A percentile compares a stretch with the other conserved stretches of the same genome.
These are phyloP conservation scores for Verruconis gallopava DNA, from an alignment of 2,329 filamentous ascomycete genomes.

Conservation along the genomic window DNA sequence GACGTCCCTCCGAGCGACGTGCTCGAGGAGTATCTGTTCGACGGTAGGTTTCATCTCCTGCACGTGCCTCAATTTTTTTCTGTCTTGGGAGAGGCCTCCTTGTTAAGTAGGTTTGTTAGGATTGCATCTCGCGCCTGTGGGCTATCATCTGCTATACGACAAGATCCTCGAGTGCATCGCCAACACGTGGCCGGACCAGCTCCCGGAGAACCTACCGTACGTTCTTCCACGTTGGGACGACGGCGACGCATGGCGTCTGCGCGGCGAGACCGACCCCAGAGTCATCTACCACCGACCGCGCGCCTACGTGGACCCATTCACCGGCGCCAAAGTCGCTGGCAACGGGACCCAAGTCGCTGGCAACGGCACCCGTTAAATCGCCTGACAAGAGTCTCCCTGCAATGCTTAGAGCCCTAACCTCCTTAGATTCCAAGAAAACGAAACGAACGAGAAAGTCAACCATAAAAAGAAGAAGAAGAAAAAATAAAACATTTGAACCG, in stretches of 20 bases:
- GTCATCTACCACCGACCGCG: slow-evolving; percentile 6
- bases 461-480: no score
- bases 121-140: slow-evolving; percentile 1
- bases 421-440: no score
- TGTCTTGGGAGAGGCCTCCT: not conserved
- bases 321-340: no score
- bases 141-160: slow-evolving; percentile 10
- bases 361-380: no score
- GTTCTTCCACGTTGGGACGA: slow-evolving; percentile 43
- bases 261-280: slow-evolving; percentile 5
- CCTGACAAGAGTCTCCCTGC: no score
- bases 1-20: slow-evolving; percentile 44
- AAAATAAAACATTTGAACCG: no score
- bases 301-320: no score
- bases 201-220: slow-evolving; percentile 37
- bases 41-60: slow-evolving; percentile 40
- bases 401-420: no score
- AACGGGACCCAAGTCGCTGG: no score
- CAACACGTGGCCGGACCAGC: slow-evolving; percentile 40
- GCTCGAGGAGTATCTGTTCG: slow-evolving; percentile 38
- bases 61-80: not conserved
- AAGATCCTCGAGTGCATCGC: slow-evolving; percentile 37
- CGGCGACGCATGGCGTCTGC: slow-evolving; percentile 19
- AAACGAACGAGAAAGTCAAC: no score
- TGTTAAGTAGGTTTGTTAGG: not conserved